phyloP scores from a whole-genome alignment of 441 rosid genomes.

The Populus trichocarpa region DNA sequence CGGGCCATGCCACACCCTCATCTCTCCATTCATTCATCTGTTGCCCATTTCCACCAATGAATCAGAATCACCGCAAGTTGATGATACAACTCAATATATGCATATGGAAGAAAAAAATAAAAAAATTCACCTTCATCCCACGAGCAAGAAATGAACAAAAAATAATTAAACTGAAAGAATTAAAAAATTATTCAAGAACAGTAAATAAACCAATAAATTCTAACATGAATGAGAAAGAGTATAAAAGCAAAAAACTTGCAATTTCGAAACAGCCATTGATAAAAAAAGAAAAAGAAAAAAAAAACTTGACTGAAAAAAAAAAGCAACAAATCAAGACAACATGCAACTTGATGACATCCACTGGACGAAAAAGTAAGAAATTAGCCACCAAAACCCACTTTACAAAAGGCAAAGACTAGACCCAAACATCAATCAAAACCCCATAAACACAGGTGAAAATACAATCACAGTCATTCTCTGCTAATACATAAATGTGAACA shows the following conservation, averaged over 20 bases:
- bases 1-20: constrained; percentile 84
- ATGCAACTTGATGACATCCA: background rate
- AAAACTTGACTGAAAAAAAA: background rate
- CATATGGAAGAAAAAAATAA: background rate
- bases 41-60: constrained; percentile 19
- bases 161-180: background rate
- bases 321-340: background rate
- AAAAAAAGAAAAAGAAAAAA: too few relatives aligned
- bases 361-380: background rate
- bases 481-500: background rate
- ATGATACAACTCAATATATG: background rate
- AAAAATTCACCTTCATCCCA: background rate
- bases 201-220: background rate
- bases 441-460: background rate
- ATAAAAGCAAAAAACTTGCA: background rate
- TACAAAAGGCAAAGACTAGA: constrained; percentile 3
- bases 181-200: background rate
- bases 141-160: background rate
- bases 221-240: background rate
- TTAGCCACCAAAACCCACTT: background rate
- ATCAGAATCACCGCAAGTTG: constrained; percentile 10
- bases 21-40: constrained; percentile 74
- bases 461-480: background rate
- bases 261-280: background rate
- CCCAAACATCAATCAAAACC: constrained; percentile 1